These are phyloP conservation scores for Penicillium fimorum DNA, from an alignment of 495 filamentous ascomycete genomes.

Conservation along the genomic window DNA sequence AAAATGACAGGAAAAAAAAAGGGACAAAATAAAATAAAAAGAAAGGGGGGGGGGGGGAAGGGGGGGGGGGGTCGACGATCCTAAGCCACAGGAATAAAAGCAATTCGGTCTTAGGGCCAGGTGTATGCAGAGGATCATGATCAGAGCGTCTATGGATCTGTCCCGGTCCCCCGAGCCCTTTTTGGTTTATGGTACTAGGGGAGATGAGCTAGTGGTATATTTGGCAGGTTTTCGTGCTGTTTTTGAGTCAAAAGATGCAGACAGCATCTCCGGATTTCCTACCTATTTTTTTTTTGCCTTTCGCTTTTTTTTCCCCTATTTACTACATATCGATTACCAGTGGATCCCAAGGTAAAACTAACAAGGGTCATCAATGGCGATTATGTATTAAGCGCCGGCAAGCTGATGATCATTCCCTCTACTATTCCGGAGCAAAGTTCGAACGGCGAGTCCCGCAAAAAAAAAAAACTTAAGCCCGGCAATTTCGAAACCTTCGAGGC, in stretches of 20 bases:
- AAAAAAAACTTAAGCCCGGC: slow-evolving; percentile 14
- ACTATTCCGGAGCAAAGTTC: not conserved
- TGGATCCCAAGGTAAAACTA: not conserved
- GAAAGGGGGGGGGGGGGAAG: slow-evolving; percentile 9
- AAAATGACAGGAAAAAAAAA: not conserved
- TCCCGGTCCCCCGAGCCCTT: not conserved
- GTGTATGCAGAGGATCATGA: slow-evolving; percentile 10
- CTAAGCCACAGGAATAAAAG: slow-evolving; percentile 19
- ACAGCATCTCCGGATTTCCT: not conserved
- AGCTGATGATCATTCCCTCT: not conserved
- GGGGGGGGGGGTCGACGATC: slow-evolving; percentile 15
- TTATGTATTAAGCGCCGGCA: not conserved
- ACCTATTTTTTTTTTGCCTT: not conserved
- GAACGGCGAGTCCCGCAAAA: slow-evolving; percentile 10
- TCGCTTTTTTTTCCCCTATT: too few species aligned
- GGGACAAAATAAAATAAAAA: not conserved
- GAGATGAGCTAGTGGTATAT: not conserved
- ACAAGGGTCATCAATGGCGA: not conserved
- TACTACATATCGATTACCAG: not conserved
- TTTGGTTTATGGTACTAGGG: not conserved
- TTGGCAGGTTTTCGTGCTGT: not conserved
- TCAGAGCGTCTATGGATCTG: slow-evolving; percentile 14
- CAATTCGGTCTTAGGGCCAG: slow-evolving; percentile 10
- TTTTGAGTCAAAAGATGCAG: not conserved
- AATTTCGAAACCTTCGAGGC: slow-evolving; percentile 22